phyloP scores from a whole-genome alignment of 2,329 filamentous ascomycete genomes.

The Cercospora sesami region DNA sequence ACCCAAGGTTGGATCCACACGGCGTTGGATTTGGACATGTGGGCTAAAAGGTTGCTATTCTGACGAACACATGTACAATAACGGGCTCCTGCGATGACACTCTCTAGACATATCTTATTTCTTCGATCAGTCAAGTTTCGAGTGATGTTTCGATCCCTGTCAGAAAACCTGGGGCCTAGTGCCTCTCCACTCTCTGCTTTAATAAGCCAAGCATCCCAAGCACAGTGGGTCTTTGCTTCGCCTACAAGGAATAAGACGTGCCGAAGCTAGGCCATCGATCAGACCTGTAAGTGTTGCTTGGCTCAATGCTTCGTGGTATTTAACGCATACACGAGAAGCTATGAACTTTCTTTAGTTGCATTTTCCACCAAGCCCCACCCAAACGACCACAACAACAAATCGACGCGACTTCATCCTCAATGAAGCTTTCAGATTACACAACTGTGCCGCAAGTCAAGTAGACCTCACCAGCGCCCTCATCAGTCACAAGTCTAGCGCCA shows the following conservation, averaged over 20 bases:
- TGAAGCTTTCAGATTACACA: not conserved
- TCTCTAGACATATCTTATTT: not conserved
- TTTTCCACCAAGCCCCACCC: not conserved
- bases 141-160: not conserved
- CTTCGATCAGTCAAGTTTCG: not conserved
- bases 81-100: not conserved
- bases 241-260: not conserved
- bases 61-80: not conserved
- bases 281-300: not conserved
- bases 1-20: not conserved
- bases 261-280: not conserved
- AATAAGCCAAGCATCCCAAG: not conserved
- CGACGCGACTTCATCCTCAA: not conserved
- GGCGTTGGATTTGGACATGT: not conserved
- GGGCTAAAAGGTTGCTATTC: not conserved
- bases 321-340: not conserved
- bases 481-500: conserved; percentile 32
- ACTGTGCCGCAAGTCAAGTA: conserved; percentile 13
- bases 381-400: not conserved
- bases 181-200: not conserved
- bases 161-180: not conserved
- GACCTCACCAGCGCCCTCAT: not conserved
- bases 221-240: not conserved
- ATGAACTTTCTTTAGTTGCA: not conserved
- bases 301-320: not conserved